These are phyloP conservation scores for Cantharellus anzutake DNA, from an alignment of 768 basidiomycete species.

Conservation along the genomic window DNA sequence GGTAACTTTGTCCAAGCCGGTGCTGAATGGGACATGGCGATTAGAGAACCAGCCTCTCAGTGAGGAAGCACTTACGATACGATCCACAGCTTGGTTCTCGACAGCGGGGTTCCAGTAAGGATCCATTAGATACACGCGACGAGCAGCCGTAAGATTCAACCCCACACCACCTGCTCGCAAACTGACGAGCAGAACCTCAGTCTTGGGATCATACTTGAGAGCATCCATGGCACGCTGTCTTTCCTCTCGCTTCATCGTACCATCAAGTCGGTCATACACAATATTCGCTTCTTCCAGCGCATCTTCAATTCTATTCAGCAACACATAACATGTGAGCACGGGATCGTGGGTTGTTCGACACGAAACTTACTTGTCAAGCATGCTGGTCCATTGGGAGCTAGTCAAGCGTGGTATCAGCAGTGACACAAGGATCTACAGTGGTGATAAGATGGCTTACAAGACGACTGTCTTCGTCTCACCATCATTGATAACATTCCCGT, in stretches of 20 bases:
- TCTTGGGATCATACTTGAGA: constrained; percentile 71
- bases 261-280: constrained; percentile 81
- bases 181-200: constrained; percentile 90
- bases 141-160: constrained; percentile 85
- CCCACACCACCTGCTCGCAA: constrained; percentile 95
- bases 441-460: constrained; percentile 43
- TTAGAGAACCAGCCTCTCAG: neutral
- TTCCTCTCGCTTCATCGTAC: constrained; percentile 95
- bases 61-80: constrained; percentile 46
- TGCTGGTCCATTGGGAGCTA: constrained; percentile 87
- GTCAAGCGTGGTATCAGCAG: neutral
- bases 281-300: constrained; percentile 70
- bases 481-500: constrained; percentile 53
- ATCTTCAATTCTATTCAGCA: constrained; percentile 51
- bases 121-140: constrained; percentile 89
- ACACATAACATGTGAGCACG: neutral
- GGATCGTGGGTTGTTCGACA: neutral
- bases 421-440: constrained; percentile 9
- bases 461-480: constrained; percentile 78
- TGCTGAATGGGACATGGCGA: constrained; percentile 33
- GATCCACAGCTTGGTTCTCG: constrained; percentile 95
- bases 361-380: constrained; percentile 64
- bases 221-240: constrained; percentile 83
- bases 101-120: constrained; percentile 98
- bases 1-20: constrained; percentile 83